Conservation (phyloP, 805 yeast species). For the Candida koratica region DNA sequence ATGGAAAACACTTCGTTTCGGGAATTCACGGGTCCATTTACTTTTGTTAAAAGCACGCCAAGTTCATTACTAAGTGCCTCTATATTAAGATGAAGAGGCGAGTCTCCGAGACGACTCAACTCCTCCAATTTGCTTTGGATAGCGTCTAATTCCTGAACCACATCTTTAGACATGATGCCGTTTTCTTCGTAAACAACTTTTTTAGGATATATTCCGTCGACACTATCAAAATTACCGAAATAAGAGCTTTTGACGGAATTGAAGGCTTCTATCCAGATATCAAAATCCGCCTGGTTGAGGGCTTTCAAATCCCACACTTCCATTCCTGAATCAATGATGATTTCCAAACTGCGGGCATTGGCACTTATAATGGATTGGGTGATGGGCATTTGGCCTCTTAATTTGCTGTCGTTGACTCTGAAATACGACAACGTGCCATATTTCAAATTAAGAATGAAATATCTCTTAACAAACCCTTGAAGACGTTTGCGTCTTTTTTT, state of each 20-base stretch:
- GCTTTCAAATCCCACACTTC: conserved; percentile 90
- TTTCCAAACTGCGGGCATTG: conserved; percentile 58
- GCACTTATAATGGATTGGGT: conserved; percentile 80
- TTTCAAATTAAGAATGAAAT: conserved; percentile 76
- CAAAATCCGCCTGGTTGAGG: conserved; percentile 58
- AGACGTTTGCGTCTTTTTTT: conserved; percentile 77
- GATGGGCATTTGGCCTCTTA: conserved; percentile 91
- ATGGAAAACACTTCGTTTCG: conserved; percentile 25
- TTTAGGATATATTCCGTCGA: conserved; percentile 9
- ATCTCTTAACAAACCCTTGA: conserved; percentile 84
- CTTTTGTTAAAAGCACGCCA: conserved; percentile 15
- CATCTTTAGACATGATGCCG: not conserved
- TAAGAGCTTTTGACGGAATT: conserved; percentile 44
- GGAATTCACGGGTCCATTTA: conserved; percentile 9
- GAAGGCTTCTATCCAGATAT: conserved; percentile 79
- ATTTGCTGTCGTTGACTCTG: conserved; percentile 63
- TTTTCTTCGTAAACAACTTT: conserved; percentile 13
- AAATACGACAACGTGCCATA: conserved; percentile 83
- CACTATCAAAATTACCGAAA: conserved; percentile 6
- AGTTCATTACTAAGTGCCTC: conserved; percentile 19
- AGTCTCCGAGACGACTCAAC: conserved; percentile 1
- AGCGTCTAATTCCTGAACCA: conserved; percentile 19
- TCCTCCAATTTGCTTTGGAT: conserved; percentile 13
- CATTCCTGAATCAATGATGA: conserved; percentile 89
- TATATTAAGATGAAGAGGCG: not conserved